These are phyloP conservation scores for Hexamita inflata DNA, from an alignment of 208 protist species.

Conservation along the genomic window DNA sequence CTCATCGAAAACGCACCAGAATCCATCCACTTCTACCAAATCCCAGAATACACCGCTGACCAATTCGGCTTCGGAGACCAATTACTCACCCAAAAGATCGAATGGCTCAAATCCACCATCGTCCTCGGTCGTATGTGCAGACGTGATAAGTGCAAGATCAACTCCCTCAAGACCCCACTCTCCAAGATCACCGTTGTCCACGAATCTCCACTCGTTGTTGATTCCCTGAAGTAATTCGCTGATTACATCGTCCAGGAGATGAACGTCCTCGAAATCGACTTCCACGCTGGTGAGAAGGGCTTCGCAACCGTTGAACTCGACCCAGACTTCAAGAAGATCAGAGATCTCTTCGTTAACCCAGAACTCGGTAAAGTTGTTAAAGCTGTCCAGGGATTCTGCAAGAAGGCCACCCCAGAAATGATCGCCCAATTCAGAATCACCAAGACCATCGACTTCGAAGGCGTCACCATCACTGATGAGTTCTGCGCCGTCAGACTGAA, in stretches of 20 bases:
- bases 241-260: slow-evolving; percentile 72
- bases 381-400: slow-evolving; percentile 1
- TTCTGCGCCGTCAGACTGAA: not conserved
- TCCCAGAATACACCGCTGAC: slow-evolving; percentile 66
- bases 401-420: not conserved
- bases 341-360: slow-evolving; percentile 8
- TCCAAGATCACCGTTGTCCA: slow-evolving; percentile 65
- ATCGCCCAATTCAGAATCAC: not conserved
- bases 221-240: slow-evolving; percentile 56
- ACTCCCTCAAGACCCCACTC: slow-evolving; percentile 61
- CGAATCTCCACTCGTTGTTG: slow-evolving; percentile 54
- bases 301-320: slow-evolving; percentile 49
- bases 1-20: slow-evolving; percentile 49
- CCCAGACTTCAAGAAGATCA: slow-evolving; percentile 13
- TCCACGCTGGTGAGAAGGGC: slow-evolving; percentile 52
- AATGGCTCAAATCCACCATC: slow-evolving; percentile 66
- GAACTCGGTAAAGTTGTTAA: slow-evolving; percentile 11
- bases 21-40: slow-evolving; percentile 62
- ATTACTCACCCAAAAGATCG: slow-evolving; percentile 49
- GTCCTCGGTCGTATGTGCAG: slow-evolving; percentile 74
- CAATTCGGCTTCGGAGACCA: slow-evolving; percentile 55
- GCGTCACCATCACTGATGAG: not conserved
- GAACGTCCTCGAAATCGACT: slow-evolving; percentile 63
- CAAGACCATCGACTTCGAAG: not conserved
- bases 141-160: slow-evolving; percentile 61